Conservation (phyloP, 805 yeast genomes). For the Isabelozyma heimii region DNA sequence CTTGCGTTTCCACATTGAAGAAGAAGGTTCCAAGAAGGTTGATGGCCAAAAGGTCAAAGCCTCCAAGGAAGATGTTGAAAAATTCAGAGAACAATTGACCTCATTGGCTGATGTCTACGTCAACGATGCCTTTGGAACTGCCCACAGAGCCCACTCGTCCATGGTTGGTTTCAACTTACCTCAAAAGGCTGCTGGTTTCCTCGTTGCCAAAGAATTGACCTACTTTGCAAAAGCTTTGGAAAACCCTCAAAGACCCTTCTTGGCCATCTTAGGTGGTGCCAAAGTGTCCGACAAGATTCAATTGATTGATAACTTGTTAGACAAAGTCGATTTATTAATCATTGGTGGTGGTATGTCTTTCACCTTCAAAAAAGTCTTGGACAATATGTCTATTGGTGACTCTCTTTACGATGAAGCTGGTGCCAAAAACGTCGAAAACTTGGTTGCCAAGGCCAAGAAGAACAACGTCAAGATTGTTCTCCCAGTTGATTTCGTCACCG, state of each 20-base stretch:
- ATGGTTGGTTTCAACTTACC: slow-evolving; percentile 97
- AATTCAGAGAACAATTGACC: slow-evolving; percentile 87
- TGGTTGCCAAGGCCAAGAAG: slow-evolving; percentile 94
- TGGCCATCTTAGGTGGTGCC: slow-evolving; percentile 99
- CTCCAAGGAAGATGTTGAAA: slow-evolving; percentile 74
- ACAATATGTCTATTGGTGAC: slow-evolving; percentile 83
- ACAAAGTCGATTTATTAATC: slow-evolving; percentile 92
- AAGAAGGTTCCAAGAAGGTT: slow-evolving; percentile 86
- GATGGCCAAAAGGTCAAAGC: slow-evolving; percentile 95
- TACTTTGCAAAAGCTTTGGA: slow-evolving; percentile 98
- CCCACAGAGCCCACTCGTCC: slow-evolving; percentile 99
- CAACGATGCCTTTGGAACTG: slow-evolving; percentile 98
- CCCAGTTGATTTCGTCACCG: slow-evolving; percentile 95
- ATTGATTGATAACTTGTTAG: slow-evolving; percentile 93
- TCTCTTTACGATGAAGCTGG: slow-evolving; percentile 93
- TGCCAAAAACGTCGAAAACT: slow-evolving; percentile 88
- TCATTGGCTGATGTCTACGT: slow-evolving; percentile 94
- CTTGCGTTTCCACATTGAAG: slow-evolving; percentile 97
- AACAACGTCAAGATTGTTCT: slow-evolving; percentile 90
- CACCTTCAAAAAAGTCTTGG: slow-evolving; percentile 94
- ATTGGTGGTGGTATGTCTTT: slow-evolving; percentile 99
- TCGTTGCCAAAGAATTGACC: slow-evolving; percentile 94
- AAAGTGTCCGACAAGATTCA: slow-evolving; percentile 99
- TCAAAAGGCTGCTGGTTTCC: slow-evolving; percentile 98
- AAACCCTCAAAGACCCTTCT: slow-evolving; percentile 96